A percentile compares a stretch with the other conserved stretches of the same genome.
Evolutionary conservation across 2,329 filamentous ascomycete genomes (phyloP).

Genomic region (Akanthomyces uredinophilus): DNA sequence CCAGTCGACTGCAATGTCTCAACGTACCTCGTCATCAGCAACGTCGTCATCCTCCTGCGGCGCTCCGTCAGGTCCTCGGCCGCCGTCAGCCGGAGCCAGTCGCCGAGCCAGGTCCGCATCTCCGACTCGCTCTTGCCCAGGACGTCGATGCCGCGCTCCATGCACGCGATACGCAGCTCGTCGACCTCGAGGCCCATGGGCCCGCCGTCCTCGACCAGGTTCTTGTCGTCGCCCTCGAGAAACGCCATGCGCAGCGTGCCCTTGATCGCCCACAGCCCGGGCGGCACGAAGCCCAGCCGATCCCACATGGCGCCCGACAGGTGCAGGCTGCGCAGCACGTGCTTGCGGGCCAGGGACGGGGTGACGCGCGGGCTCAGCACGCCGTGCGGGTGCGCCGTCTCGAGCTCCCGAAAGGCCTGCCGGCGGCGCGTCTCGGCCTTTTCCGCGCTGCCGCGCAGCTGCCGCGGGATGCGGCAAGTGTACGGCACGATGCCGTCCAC

Average conservation of each 20-base stretch:
- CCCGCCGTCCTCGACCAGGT: slow-evolving; percentile 62
- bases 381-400: slow-evolving; percentile 30
- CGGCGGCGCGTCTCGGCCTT: slow-evolving; percentile 49
- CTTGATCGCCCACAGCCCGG: slow-evolving; percentile 47
- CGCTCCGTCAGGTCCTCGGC: slow-evolving; percentile 32
- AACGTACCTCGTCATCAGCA: slow-evolving; percentile 39
- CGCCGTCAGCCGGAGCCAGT: slow-evolving; percentile 45
- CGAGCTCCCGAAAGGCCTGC: slow-evolving; percentile 42
- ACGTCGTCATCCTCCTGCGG: slow-evolving; percentile 33
- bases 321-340: slow-evolving; percentile 39
- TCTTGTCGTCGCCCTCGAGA: slow-evolving; percentile 63
- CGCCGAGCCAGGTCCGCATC: slow-evolving; percentile 41
- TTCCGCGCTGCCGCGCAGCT: slow-evolving; percentile 55
- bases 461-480: slow-evolving; percentile 76
- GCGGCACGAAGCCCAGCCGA: slow-evolving; percentile 42
- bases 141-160: slow-evolving; percentile 61
- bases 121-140: slow-evolving; percentile 52
- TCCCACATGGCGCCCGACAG: slow-evolving; percentile 48
- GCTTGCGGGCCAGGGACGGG: slow-evolving; percentile 26
- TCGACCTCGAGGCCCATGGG: slow-evolving; percentile 47
- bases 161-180: slow-evolving; percentile 66
- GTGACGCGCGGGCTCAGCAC: slow-evolving; percentile 30
- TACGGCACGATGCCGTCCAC: slow-evolving; percentile 68
- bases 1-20: not conserved
- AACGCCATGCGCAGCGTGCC: slow-evolving; percentile 54